Conservation (phyloP, 805 yeast species). For the Cyberlindnera japonica region DNA sequence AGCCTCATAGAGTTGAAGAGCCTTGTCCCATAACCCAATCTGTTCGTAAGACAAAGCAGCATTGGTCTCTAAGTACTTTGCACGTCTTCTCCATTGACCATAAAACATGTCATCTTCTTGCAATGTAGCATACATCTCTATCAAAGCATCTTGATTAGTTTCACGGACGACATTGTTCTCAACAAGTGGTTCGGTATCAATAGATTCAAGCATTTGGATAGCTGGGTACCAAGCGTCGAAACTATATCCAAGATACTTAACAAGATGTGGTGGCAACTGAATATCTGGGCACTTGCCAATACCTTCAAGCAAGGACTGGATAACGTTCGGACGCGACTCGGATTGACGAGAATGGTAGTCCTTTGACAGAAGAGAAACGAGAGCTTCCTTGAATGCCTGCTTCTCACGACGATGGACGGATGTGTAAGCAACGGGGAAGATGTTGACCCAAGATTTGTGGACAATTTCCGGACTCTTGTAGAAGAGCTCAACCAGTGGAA, state of each 20-base stretch:
- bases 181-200: slow-evolving; percentile 52
- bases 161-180: slow-evolving; percentile 77
- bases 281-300: slow-evolving; percentile 67
- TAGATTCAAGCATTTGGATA: slow-evolving; percentile 75
- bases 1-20: slow-evolving; percentile 88
- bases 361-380: slow-evolving; percentile 76
- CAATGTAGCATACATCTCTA: slow-evolving; percentile 81
- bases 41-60: slow-evolving; percentile 93
- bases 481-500: slow-evolving; percentile 75
- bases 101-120: slow-evolving; percentile 97
- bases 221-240: slow-evolving; percentile 92
- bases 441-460: slow-evolving; percentile 75
- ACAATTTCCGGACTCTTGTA: slow-evolving; percentile 78
- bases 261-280: slow-evolving; percentile 90
- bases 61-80: slow-evolving; percentile 89
- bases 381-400: slow-evolving; percentile 76
- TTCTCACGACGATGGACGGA: slow-evolving; percentile 77
- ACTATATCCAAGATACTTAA: slow-evolving; percentile 81
- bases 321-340: slow-evolving; percentile 80
- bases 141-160: slow-evolving; percentile 83
- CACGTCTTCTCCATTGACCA: slow-evolving; percentile 96
- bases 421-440: slow-evolving; percentile 78
- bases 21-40: slow-evolving; percentile 91
- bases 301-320: slow-evolving; percentile 80
- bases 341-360: slow-evolving; percentile 93